Base-by-base conservation (phyloP, 179 eudicot genomes). In the Pouteria campechiana region DNA sequence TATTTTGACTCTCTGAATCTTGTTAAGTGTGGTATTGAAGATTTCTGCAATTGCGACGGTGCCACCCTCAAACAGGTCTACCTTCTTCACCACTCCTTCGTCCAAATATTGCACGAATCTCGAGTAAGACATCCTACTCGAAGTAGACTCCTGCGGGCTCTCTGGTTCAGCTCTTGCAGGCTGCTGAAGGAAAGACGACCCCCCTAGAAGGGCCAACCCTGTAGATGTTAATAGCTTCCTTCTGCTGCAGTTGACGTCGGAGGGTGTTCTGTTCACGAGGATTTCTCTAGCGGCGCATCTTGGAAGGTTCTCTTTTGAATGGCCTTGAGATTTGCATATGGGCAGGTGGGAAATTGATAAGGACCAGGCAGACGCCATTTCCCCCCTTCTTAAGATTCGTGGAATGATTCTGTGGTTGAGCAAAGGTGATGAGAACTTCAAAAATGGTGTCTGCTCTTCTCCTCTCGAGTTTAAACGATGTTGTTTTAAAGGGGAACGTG, bases 1-100 rank as follows among this genome's bases (percentile, higher is more conserved):
- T 17, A 86, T 59, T 46, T 63, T 82, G 6, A 78, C 82, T 32
- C 89, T 76, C 65, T 79, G 96, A 16, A 67, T 43, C 37, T 67
- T 82, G 19, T 72, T 60, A 5, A 86, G 69, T 6, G 62, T 50
- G 35, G 78, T 53, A 61, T 71, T 63, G 55, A 52, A 69, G 56
- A 86, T 56, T 60, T 86, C 96, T 21, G 68, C 93, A 1, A 86
- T 60, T 3, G 96, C 93, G 3, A 68, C 65, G 0, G 59, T 54
- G n/a, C 82, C 89, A 18, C 72, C 82, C 41, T 82, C 70, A 43
- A 78, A 60, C 50, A 86, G 61, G 51, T 86, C 96, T 33, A 82
- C 83, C 25, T 69, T 82, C 55, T 49, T 78, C 37, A 82, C 93
- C 36, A 40, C 76, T 17, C 69, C 93, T 60, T 74, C 80, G 55